Base-by-base conservation (phyloP, 352 stramenopile species). In the Thalassiosira allenii region DNA sequence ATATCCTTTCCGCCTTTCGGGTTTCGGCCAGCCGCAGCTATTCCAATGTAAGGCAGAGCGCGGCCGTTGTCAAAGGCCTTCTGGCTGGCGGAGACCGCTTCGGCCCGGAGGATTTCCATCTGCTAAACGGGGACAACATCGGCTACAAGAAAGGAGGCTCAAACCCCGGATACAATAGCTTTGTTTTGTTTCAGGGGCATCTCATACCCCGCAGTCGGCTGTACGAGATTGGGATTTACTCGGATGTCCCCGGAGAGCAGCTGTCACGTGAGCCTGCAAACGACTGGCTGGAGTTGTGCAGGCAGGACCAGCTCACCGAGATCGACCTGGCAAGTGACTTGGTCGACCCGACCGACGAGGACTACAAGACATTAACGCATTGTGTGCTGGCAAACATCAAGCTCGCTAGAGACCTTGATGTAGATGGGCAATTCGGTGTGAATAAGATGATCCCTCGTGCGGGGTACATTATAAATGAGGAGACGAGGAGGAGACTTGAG, bases 101-200 rank as follows among this genome's bases (percentile, higher is more conserved):
- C 37, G 8, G 17, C 8, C 20, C 49, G 2, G 8, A 34, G 23
- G 66, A 75, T 22, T 2, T 66, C 1, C 23, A 20, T 58, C 8
- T 75, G 11, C 9, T 75, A n/a, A 67, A 54, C 30, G 25, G 29
- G 8, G 67, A 76, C n/a, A 68, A 68, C 23, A 32, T 59, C 49
- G 54, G 43, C 30, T 67, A 67, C 29, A 30, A 29, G 25, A 12
- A 22, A 23, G 8, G 32, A 43, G 54, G 54, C 3, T 56, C 49
- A 27, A 2, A 61, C 1, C 22, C 34, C 2, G 2, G 1, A 3
- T 68, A 76, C 44, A 3, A 2, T 12, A 34, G 66, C 6, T 68
- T 25, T 22, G 29, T 61, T 22, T 4, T 61, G 29, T 62, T 56
- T 49, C 63, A 72, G 58, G 63, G 29, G 14, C 57, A 59, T 27